Base-by-base conservation (phyloP, 2,329 filamentous ascomycete genomes). In the Magnaporthiopsis poae region DNA sequence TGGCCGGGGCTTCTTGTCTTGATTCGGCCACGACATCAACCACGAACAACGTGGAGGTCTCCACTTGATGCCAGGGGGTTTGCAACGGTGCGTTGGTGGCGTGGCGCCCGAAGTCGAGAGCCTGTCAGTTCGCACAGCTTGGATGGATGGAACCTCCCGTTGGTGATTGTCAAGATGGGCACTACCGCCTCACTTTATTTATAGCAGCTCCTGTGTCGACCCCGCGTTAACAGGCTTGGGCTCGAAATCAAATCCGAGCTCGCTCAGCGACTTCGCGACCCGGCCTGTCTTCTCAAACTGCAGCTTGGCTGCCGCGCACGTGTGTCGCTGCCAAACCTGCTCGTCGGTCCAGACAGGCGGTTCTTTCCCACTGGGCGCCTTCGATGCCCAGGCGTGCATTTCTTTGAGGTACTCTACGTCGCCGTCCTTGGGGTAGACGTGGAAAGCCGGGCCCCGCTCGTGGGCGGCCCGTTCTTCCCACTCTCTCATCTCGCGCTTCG, bases 401-500 rank as follows among this genome's bases (percentile, higher is more conserved):
- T 81, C 81, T 70, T 93, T 92, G 74, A 93, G 87, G 69, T 90
- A 91, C 27, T 83, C 76, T 0, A 82, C 88, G 73, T 94, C 90
- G 35, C 80, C 83, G 0, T 86, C 86, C 66, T 78, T 80, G 1
- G 77, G 76, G 67, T 84, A 80, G 0, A 80, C 76, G 69, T 86
- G 83, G 64, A 82, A 82, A 12, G 75, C 73, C n/a, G 75, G 76
- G 2, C 74, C 78, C 73, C 72, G 67, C 2, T 73, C 73, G 66
- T 80, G 73, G 77, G 90, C 88, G 62, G 88, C 83, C 0, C 79
- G 73, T 2, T 78, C 77, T 73, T 91, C 90, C 91, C 91, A 96
- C 1, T 72, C 72, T 66, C 81, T 76, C 89, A 97, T 96, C 65
- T 86, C 85, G 0, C 79, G 73, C 1, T 74, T 75, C 0, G 84